A percentile compares a stretch with the other conserved stretches of the same genome.
Conservation (phyloP, 179 eudicot genomes). For the Corrigiola litoralis region DNA sequence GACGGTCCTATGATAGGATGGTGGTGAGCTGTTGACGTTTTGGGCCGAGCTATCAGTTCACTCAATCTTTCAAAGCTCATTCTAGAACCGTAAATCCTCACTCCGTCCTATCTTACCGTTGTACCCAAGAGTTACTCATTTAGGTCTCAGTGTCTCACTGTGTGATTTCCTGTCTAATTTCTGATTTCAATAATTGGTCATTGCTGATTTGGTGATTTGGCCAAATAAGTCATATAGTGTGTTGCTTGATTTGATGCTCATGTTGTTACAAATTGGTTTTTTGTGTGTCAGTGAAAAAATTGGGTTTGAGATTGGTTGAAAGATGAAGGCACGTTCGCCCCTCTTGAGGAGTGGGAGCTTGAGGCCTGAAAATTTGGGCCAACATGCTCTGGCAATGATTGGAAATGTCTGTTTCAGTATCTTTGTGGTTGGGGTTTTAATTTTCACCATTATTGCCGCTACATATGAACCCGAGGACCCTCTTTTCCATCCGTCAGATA, state of each 20-base stretch:
- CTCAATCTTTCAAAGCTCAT: too few relatives aligned
- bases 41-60: too few relatives aligned
- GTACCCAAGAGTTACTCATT: too few relatives aligned
- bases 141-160: too few relatives aligned
- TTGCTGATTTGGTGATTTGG: not conserved
- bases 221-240: not conserved
- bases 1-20: too few relatives aligned
- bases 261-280: not conserved
- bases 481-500: constrained; percentile 73
- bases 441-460: constrained; percentile 84
- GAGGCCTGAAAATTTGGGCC: constrained; percentile 82
- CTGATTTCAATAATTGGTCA: not conserved
- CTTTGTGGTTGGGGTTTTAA: constrained; percentile 69
- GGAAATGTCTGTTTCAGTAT: constrained; percentile 74
- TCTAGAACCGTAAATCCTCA: too few relatives aligned
- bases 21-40: too few relatives aligned
- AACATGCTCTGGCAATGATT: constrained; percentile 67
- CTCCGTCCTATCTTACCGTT: too few relatives aligned
- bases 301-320: constrained; percentile 13
- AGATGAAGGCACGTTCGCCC: constrained; percentile 68
- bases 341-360: constrained; percentile 45
- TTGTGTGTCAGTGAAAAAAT: constrained; percentile 1
- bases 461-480: constrained; percentile 88
- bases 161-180: not conserved
- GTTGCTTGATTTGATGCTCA: not conserved